Percentiles rank a stretch among this genome's conserved stretches.
phyloP scores from a whole-genome alignment of 169 alveolate species.

The Neospora caninum region DNA sequence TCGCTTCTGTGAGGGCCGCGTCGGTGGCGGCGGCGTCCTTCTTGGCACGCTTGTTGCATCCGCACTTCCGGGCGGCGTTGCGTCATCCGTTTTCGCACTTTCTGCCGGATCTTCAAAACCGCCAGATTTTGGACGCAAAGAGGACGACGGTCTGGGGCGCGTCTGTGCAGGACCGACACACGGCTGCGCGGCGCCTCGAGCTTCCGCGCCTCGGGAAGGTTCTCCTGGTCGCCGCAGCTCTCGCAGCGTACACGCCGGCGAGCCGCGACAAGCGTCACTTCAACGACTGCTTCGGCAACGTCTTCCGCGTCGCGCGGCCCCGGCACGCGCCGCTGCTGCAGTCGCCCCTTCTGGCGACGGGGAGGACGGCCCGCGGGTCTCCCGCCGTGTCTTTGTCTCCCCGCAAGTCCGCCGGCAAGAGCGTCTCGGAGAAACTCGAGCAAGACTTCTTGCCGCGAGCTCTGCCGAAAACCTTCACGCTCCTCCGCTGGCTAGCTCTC shows the following conservation, averaged over 20 bases:
- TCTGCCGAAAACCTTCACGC: constrained; percentile 40
- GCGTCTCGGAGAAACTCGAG: neutral
- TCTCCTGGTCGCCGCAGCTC: constrained; percentile 57
- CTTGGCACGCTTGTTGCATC: neutral
- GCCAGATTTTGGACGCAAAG: constrained; percentile 16
- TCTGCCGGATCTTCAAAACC: constrained; percentile 51
- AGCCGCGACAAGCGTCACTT: constrained; percentile 9
- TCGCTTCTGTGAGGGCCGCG: neutral
- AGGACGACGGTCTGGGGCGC: constrained; percentile 49
- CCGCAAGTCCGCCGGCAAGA: neutral
- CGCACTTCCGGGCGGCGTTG: constrained; percentile 35
- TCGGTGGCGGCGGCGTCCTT: constrained; percentile 1
- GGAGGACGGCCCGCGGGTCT: neutral
- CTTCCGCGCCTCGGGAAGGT: constrained; percentile 53
- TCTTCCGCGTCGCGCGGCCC: constrained; percentile 17
- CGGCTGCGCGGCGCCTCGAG: constrained; percentile 60
- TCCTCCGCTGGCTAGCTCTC: constrained; percentile 47
- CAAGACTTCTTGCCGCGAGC: constrained; percentile 29
- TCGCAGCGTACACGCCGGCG: constrained; percentile 54
- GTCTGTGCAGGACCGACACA: constrained; percentile 34
- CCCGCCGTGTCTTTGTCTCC: neutral
- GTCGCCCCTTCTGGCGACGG: neutral
- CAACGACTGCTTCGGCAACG: constrained; percentile 41
- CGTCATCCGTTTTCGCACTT: constrained; percentile 46
- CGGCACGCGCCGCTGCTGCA: constrained; percentile 28